Base-by-base conservation (phyloP, 169 alveolate species). In the Plasmodium knowlesi region DNA sequence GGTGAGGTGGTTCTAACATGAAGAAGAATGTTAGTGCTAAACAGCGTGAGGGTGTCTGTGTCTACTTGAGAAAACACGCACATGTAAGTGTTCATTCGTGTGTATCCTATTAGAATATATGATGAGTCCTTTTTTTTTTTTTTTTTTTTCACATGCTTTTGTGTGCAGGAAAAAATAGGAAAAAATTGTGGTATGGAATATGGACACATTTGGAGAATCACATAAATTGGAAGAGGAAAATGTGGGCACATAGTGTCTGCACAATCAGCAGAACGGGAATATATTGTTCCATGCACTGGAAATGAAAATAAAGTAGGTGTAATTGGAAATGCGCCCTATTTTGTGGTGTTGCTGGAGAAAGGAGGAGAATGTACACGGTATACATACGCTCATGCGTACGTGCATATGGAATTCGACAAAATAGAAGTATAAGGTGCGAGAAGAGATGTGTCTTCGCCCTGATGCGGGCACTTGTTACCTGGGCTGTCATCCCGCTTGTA, bases 381-480 rank as follows among this genome's bases (percentile, higher is more conserved):
- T 67, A 67, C n/a, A 67, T 67, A 25, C 5, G 37, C n/a, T 67
- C 76, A 67, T 67, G 28, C 9, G 37, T 67, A 67, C 34, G 37
- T 67, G 30, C 76, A 67, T 67, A 67, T 19, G 5, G n/a, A 25
- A 19, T 67, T 67, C 16, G 37, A 67, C 14, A 67, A 67, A 67
- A 8, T 67, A 67, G 22, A 19, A 16, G 19, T 25, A 67, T 25
- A 67, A 67, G 30, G 10, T 83, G n/a, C 9, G 1, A 57, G 22
- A 50, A 8, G 32, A 57, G 73, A 67, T 22, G 70, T 4, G 14
- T n/a, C 28, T 4, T n/a, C 28, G 25, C 39, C 22, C 10, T 28
- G 8, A 46, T 84, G 22, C 9, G 30, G 22, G 43, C 41, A 67
- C 22, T 85, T 28, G 34, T 73, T 67, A 89, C 94, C 94, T 89